Percentiles rank a stretch among this genome's conserved stretches.
Conservation (phyloP, 2,329 filamentous ascomycete genomes). For the Podosphaera fusca region DNA sequence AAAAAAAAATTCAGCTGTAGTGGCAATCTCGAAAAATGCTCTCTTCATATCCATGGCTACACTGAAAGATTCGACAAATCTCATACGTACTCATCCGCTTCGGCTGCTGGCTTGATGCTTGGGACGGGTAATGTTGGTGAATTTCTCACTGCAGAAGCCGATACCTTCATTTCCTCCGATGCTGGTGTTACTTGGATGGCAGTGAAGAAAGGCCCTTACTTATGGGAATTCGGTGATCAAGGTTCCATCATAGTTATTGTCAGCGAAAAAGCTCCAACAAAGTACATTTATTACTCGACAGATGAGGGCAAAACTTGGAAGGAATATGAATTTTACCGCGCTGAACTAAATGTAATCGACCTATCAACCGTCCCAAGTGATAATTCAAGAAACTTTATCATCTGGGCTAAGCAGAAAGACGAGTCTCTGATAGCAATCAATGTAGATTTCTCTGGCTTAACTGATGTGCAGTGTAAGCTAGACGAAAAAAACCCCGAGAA, state of each 20-base stretch:
- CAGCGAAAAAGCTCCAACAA: conserved; percentile 43
- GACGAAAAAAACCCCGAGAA: conserved; percentile 35
- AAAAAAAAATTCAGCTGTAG: conserved; percentile 50
- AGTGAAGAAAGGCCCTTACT: conserved; percentile 69
- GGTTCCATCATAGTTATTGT: conserved; percentile 83
- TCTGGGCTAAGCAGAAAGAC: conserved; percentile 49
- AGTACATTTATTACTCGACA: conserved; percentile 48
- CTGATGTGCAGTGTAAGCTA: conserved; percentile 47
- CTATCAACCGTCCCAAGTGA: conserved; percentile 80
- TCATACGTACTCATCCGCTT: conserved; percentile 71
- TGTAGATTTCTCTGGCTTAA: conserved; percentile 68
- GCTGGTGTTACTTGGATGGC: conserved; percentile 76
- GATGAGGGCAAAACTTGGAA: conserved; percentile 67
- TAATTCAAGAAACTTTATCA: conserved; percentile 69
- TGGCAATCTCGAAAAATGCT: conserved; percentile 43
- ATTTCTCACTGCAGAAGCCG: conserved; percentile 28
- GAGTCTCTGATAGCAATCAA: conserved; percentile 51
- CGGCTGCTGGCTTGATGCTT: conserved; percentile 77
- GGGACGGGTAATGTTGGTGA: conserved; percentile 77
- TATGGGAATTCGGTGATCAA: conserved; percentile 90
- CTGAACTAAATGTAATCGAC: conserved; percentile 50
- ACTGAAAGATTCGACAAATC: conserved; percentile 66
- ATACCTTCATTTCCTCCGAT: conserved; percentile 79
- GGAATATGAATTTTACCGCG: conserved; percentile 47
- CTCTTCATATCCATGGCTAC: conserved; percentile 84